Conservation (phyloP, 2,329 filamentous ascomycete genomes). For the Epichloe brachyelytri region DNA sequence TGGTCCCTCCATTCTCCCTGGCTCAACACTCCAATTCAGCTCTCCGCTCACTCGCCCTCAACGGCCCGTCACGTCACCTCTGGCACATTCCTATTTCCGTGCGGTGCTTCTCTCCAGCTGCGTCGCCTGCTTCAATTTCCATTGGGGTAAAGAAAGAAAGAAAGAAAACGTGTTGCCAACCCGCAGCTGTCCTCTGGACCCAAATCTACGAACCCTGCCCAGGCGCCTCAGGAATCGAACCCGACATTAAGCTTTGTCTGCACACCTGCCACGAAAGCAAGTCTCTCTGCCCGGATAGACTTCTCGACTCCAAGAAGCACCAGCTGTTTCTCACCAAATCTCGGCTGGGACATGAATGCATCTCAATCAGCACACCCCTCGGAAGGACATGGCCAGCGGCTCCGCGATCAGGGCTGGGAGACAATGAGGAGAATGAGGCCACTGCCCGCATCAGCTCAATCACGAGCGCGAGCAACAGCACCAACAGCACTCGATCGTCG, state of each 20-base stretch:
- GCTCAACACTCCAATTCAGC: no score
- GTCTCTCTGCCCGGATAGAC: neutral
- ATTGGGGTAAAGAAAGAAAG: no score
- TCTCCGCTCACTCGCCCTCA: neutral
- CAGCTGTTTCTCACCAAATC: neutral
- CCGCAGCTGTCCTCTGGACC: neutral
- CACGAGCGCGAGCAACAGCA: conserved; percentile 35
- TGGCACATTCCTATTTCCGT: neutral
- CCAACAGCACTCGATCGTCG: conserved; percentile 52
- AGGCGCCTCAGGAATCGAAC: neutral
- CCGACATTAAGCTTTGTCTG: neutral
- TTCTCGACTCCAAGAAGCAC: neutral
- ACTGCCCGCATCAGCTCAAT: conserved; percentile 42
- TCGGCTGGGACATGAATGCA: conserved; percentile 21
- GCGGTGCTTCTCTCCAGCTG: neutral
- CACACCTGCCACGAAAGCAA: neutral
- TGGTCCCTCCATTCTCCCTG: no score
- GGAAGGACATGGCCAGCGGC: conserved; percentile 19
- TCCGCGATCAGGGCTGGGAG: conserved; percentile 23
- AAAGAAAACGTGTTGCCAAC: no score
- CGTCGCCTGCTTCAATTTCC: neutral
- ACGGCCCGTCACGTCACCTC: neutral
- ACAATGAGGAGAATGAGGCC: conserved; percentile 58
- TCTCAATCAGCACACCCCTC: conserved; percentile 9
- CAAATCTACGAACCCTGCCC: neutral